Base-by-base conservation (phyloP, 2,329 filamentous ascomycete genomes). In the Diaporthe nobilis region DNA sequence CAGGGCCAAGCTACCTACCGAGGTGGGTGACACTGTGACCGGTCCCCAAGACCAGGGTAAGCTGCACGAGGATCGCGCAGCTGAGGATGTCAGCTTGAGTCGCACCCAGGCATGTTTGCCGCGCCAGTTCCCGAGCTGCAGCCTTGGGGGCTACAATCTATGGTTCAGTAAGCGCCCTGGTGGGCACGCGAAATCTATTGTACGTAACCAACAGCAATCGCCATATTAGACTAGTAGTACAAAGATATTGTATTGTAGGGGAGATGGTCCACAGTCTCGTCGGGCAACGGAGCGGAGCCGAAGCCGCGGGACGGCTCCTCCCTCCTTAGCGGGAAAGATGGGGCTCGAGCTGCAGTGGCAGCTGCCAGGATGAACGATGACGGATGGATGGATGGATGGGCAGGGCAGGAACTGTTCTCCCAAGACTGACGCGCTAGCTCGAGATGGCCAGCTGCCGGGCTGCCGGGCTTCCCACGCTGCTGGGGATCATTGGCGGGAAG, bases 31-130 rank as follows among this genome's bases (percentile, higher is more conserved):
- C 60, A 65, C 20, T 61, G 39, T 65, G 71, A 72, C 71, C 71
- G 25, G 25, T 42, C 57, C 47, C 57, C 57, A 63, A 53, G 71
- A 72, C 71, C 71, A 44, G 71, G 71, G 71, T 51, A 22, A 65
- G 71, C 71, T 57, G 71, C 71, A 65, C 71, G 71, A 73, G 58
- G 58, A 65, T 73, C 58, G 47, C 58, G 71, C 71, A 73, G 71
- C 71, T 73, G 71, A 57, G 61, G 71, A 20, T 44, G 58, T 65
- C 71, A 73, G 31, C 31, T 31, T 31, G 31, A 31, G 71, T 55
- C 58, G 61, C 71, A 73, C 13, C 37, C 34, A 10, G 42, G 39
- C 65, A 39, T 70, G 65, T 55, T 70, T 70, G 65, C 65, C 49
- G 65, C 65, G 65, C 65, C 65, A 31, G 34, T 22, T 55, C 15